phyloP scores from a whole-genome alignment of 2,329 filamentous ascomycete species.

The Paraphaeosphaeria sporulosa region DNA sequence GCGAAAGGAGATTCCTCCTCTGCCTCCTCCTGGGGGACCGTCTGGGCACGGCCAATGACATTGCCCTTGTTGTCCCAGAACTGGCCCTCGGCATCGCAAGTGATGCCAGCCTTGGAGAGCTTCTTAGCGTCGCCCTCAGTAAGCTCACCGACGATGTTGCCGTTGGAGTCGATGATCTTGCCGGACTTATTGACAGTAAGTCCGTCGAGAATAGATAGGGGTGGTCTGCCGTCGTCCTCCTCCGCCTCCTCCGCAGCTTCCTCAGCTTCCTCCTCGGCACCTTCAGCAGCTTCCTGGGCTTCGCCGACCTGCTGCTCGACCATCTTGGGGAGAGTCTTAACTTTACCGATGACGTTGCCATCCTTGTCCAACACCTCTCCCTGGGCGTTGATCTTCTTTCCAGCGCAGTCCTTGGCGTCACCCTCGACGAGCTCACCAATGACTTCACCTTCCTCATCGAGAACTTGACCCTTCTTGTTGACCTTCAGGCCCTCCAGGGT shows the following conservation, averaged over 20 bases:
- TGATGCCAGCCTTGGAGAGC: slow-evolving; percentile 58
- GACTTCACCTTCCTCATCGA: slow-evolving; percentile 61
- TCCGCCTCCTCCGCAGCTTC: slow-evolving; percentile 38
- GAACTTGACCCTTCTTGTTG: slow-evolving; percentile 65
- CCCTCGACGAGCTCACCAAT: slow-evolving; percentile 64
- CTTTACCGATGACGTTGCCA: slow-evolving; percentile 25
- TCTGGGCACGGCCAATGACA: slow-evolving; percentile 60
- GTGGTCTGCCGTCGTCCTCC: slow-evolving; percentile 49
- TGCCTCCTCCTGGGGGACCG: slow-evolving; percentile 54
- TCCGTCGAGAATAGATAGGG: slow-evolving; percentile 59
- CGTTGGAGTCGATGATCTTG: slow-evolving; percentile 58
- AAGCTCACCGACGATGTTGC: slow-evolving; percentile 58
- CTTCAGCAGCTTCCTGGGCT: slow-evolving; percentile 38
- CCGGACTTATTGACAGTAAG: slow-evolving; percentile 59
- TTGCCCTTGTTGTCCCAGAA: slow-evolving; percentile 64
- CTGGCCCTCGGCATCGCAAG: slow-evolving; percentile 56
- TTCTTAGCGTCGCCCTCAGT: slow-evolving; percentile 61
- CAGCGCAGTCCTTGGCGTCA: slow-evolving; percentile 67
- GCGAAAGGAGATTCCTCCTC: slow-evolving; percentile 60
- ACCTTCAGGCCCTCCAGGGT: slow-evolving; percentile 62
- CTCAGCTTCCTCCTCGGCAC: slow-evolving; percentile 40
- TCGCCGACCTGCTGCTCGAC: slow-evolving; percentile 46
- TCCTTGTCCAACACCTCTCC: too few species aligned
- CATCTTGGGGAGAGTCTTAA: slow-evolving; percentile 60
- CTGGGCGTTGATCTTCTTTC: slow-evolving; percentile 67